phyloP scores from a whole-genome alignment of 2,329 filamentous ascomycete species.

The Simplicillium aogashimaense region DNA sequence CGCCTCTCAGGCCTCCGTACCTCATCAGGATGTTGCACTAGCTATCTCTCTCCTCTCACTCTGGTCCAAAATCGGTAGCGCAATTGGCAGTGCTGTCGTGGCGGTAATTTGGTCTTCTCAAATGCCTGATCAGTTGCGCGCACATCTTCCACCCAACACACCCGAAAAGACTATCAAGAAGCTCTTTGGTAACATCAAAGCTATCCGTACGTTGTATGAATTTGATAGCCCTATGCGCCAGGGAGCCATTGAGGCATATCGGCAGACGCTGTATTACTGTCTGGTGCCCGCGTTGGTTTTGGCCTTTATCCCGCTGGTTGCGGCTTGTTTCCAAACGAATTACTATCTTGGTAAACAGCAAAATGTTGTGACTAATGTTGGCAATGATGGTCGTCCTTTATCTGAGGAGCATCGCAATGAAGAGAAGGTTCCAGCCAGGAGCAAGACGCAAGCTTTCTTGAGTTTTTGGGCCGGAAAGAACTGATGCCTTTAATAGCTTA shows the following conservation, averaged over 20 bases:
- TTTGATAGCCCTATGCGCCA: slow-evolving; percentile 20
- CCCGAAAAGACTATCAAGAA: slow-evolving; percentile 12
- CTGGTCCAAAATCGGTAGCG: slow-evolving; percentile 24
- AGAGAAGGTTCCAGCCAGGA: background rate
- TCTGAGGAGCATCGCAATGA: slow-evolving; percentile 6
- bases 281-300: slow-evolving; percentile 19
- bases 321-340: slow-evolving; percentile 26
- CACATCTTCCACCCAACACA: slow-evolving; percentile 11
- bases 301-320: slow-evolving; percentile 21
- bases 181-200: slow-evolving; percentile 22
- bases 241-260: slow-evolving; percentile 14
- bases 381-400: slow-evolving; percentile 14
- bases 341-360: slow-evolving; percentile 21
- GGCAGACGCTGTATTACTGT: slow-evolving; percentile 22
- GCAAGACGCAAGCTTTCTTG: background rate
- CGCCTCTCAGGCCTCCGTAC: slow-evolving; percentile 26
- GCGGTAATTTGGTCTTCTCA: slow-evolving; percentile 3
- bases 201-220: slow-evolving; percentile 18
- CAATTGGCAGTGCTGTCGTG: slow-evolving; percentile 22
- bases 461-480: background rate
- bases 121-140: slow-evolving; percentile 14
- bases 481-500: too few species aligned
- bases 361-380: slow-evolving; percentile 17
- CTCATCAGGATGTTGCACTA: slow-evolving; percentile 24
- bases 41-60: slow-evolving; percentile 22